Conservation (phyloP, 1,284 basidiomycete species). For the Phlebopus sp. region DNA sequence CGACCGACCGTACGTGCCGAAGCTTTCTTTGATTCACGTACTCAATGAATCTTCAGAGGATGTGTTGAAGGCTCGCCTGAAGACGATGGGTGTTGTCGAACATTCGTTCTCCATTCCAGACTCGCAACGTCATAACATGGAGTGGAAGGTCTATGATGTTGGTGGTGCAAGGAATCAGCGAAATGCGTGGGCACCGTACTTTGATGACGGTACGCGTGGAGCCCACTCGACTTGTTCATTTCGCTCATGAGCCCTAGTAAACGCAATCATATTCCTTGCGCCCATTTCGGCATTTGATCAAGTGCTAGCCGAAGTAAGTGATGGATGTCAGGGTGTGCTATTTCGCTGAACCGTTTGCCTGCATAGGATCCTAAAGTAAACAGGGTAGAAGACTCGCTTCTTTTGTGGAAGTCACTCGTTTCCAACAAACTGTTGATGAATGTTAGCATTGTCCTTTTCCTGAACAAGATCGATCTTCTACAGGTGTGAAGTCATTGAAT, state of each 20-base stretch:
- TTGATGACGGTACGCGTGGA: constrained; percentile 62
- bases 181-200: constrained; percentile 81
- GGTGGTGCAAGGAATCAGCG: constrained; percentile 73
- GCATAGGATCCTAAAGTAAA: constrained; percentile 65
- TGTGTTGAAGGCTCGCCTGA: constrained; percentile 65
- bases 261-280: constrained; percentile 80
- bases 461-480: constrained; percentile 77
- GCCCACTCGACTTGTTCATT: neutral
- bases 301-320: constrained; percentile 63
- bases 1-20: constrained; percentile 63
- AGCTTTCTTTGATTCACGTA: neutral
- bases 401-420: constrained; percentile 66
- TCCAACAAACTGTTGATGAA: constrained; percentile 65
- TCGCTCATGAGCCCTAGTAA: constrained; percentile 45
- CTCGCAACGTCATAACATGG: constrained; percentile 53
- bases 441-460: constrained; percentile 72
- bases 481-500: constrained; percentile 40
- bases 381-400: constrained; percentile 71
- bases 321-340: neutral
- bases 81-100: constrained; percentile 76
- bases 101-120: constrained; percentile 66
- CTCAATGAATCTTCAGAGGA: constrained; percentile 48
- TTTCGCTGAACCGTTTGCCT: constrained; percentile 7
- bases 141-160: constrained; percentile 82
- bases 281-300: constrained; percentile 84